Base-by-base conservation (phyloP, 345 rosid genomes). In the Eucalyptus marginata region DNA sequence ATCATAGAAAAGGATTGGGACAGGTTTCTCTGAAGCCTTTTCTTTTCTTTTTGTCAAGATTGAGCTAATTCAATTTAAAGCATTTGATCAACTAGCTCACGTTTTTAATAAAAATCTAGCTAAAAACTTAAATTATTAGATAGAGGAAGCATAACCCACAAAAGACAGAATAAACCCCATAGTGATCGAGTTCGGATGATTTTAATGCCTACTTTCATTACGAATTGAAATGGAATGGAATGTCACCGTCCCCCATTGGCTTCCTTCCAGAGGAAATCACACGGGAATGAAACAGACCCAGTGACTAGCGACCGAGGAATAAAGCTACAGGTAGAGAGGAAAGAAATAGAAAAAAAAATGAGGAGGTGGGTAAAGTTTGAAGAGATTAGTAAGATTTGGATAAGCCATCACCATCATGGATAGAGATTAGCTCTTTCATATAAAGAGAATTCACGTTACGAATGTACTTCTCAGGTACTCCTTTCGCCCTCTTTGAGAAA, bases 401-500 rank as follows among this genome's bases (percentile, higher is more conserved):
- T 44, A 12, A 36, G 25, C 4, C 0, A 76, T 9, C 2, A 9
- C 24, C 24, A 17, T 36, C 0, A 36, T 7, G 8, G 8, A 36
- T 36, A 36, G 47, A 20, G 5, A 36, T 10, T 1, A 4, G 5
- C 0, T 76, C 5, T 76, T 71, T 5, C 15, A 36, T 12, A 5
- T 0, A 71, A 7, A 76, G 14, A 76, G 1, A 36, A 36, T 20
- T 36, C 47, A 20, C 2, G 5, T 7, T 3, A 10, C 2, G 2
- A 24, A 76, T 20, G 47, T 76, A 76, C 83, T 20, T 33, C 83
- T 33, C 44, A 20, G 0, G 47, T 40, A 10, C 47, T 10, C 24
- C 2, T 36, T 36, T 71, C 0, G 8, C 2, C 0, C 46, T 7
- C 7, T 18, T 76, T 76, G 0, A 17, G 44, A 44, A 31, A 16